Conservation (phyloP, 1,284 basidiomycete genomes). For the Cutaneotrichosporon sp. region DNA sequence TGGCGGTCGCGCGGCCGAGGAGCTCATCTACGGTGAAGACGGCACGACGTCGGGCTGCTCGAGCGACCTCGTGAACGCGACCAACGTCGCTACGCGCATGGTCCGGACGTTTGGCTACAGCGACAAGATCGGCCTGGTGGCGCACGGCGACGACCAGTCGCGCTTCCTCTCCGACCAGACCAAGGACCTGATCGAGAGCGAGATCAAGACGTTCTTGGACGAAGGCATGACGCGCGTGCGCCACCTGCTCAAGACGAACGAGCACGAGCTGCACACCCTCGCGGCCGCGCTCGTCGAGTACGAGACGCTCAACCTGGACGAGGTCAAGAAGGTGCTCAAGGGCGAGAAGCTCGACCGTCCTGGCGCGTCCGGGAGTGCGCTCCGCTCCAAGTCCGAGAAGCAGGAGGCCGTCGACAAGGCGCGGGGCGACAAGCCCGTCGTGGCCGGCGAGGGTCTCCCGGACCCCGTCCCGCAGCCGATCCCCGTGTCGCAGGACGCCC, state of each 20-base stretch:
- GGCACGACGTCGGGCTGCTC: constrained; percentile 88
- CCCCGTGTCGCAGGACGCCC: background rate
- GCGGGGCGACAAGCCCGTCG: background rate
- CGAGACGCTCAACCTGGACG: constrained; percentile 84
- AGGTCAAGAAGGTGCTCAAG: constrained; percentile 79
- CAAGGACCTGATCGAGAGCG: constrained; percentile 78
- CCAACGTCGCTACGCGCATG: constrained; percentile 78
- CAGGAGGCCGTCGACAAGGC: constrained; percentile 5
- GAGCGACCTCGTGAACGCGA: constrained; percentile 79
- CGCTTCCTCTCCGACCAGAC: constrained; percentile 69
- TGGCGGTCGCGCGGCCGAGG: constrained; percentile 91
- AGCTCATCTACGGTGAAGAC: constrained; percentile 83
- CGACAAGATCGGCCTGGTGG: constrained; percentile 74
- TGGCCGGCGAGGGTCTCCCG: background rate
- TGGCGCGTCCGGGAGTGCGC: constrained; percentile 31
- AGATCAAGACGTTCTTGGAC: constrained; percentile 76
- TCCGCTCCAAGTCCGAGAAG: constrained; percentile 34
- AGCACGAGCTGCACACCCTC: constrained; percentile 80
- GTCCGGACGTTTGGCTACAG: constrained; percentile 83
- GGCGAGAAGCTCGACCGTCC: constrained; percentile 66
- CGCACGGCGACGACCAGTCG: constrained; percentile 69
- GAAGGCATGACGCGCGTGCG: constrained; percentile 70
- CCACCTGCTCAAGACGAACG: constrained; percentile 67
- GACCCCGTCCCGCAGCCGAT: background rate
- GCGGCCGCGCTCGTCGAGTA: constrained; percentile 87